Percentiles rank a stretch among this genome's conserved stretches.
These are phyloP conservation scores for Ziziphus jujuba DNA, from an alignment of 306 rosid genomes.

Conservation along the genomic window DNA sequence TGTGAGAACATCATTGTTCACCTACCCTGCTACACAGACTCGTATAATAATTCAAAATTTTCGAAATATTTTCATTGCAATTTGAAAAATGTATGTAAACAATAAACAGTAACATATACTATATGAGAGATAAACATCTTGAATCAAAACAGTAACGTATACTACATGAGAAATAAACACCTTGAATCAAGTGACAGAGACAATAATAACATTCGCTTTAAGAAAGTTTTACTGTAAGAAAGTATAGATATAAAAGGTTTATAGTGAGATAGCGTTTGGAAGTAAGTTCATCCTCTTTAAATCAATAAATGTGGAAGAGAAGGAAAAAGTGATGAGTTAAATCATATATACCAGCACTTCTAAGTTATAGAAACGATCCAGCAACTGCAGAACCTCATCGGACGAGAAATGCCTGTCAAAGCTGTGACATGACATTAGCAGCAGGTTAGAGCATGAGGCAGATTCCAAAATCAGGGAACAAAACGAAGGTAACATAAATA, in stretches of 20 bases:
- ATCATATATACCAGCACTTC: conserved; percentile 75
- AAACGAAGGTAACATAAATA: conserved; percentile 15
- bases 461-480: conserved; percentile 11
- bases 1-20: too few species aligned
- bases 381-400: conserved; percentile 87
- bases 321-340: neutral
- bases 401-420: conserved; percentile 80
- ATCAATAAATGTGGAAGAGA: neutral
- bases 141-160: too few species aligned
- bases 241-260: neutral
- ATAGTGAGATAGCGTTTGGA: neutral
- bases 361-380: conserved; percentile 92
- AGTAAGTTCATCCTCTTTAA: neutral
- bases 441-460: conserved; percentile 16
- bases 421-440: conserved; percentile 42
- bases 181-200: too few species aligned
- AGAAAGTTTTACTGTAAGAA: too few species aligned
- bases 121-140: neutral
- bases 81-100: neutral
- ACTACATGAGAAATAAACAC: too few species aligned
- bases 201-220: too few species aligned
- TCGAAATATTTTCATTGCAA: neutral
- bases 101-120: neutral
- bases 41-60: too few species aligned
- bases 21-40: too few species aligned